Evolutionary conservation across 345 rosid species (phyloP), one percentile per base, ranked within the genome.

Genomic region (Rhodomyrtus tomentosa): DNA sequence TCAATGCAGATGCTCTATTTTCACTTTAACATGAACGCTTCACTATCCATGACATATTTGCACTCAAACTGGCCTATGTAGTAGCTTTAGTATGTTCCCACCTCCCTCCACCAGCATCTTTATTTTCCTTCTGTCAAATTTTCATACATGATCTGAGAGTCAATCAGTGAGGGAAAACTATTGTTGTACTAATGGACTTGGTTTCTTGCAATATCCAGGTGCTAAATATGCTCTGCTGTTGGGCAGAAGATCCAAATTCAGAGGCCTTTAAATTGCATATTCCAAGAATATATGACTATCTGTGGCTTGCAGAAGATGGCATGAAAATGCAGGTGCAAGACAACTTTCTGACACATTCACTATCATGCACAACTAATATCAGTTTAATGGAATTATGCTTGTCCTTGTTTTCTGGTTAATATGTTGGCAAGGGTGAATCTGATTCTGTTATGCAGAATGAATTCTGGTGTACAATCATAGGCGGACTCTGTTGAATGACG

Each of bases 261-360:
- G 98, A 96, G 88, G 96, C 99, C 87, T 97, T 95, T 87, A 96
- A 97, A 84, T 87, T 92, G 88, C 99, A 97, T 88, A 90, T 97
- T 86, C 96, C 98, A 81, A 91, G 99, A 90, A 84, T 97, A 82
- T 45, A 92, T 86, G 99, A 97, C 88, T 96, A 90, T 87, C 90
- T 97, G 55, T 97, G 99, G 99, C 8, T 96, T 85, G 99, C 99
- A 82, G 99, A 97, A 93, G 99, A 97, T 92, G 99, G 99, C 87
- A 95, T 96, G 99, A 97, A 97, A 94, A 93, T 97, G 98, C 98
- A 96, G 99, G 99, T 93, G 55, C 14, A 1, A 54, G 48, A 16
- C 52, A 81, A 49, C 79, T 68, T 68, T 36, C 45, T 81, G 42
- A 40, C 50, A 82, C 55, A 72, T 86, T 82, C 50, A 85, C 51